Evolutionary conservation across 371 early-diverging fungal genomes (phyloP), one percentile per base, ranked within the genome.

Genomic region (Sporodiniella umbellata): DNA sequence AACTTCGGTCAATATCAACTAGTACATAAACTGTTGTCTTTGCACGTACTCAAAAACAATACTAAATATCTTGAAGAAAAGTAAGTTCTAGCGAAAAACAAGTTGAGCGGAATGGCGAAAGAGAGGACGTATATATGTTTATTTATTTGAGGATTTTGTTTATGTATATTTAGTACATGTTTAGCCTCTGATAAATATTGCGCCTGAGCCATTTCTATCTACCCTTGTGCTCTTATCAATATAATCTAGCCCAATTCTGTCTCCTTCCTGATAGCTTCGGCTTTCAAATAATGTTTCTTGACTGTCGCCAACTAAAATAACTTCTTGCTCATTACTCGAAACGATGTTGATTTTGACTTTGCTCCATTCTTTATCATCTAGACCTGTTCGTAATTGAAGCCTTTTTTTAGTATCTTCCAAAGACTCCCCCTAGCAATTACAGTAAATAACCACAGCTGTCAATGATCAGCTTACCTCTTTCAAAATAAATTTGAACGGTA

Each of bases 351-450:
- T 62, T 56, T 85, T 89, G 49, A 90, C 79, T 62, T 90, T 93
- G 23, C 74, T 75, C 68, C 90, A 88, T 28, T 96, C 97, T 72
- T 92, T 94, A 53, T 94, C 94, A 53, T 65, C 75, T 69, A 92
- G 71, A 0, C 92, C 92, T 25, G 90, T 76, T 51, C 87, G 67
- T 45, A 62, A 66, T 49, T 81, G 84, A 46, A 97, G 69, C 8
- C 94, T 79, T 44, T 70, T 60, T 77, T 87, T 89, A 17, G 88
- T 88, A 7, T 81, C 81, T 7, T 59, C 51, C 47, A 89, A 83
- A 15, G 62, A 51, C 58, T 95, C 95, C 42, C 78, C 83, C 80
- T 85, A 58, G 15, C 22, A 48, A 18, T 4, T 14, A 24, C 19
- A 17, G 40, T 26, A 19, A 26, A 48, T 8, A 40, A 31, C 44